Base-by-base conservation (phyloP, 2,329 filamentous ascomycete species). In the Talaromyces sp. region DNA sequence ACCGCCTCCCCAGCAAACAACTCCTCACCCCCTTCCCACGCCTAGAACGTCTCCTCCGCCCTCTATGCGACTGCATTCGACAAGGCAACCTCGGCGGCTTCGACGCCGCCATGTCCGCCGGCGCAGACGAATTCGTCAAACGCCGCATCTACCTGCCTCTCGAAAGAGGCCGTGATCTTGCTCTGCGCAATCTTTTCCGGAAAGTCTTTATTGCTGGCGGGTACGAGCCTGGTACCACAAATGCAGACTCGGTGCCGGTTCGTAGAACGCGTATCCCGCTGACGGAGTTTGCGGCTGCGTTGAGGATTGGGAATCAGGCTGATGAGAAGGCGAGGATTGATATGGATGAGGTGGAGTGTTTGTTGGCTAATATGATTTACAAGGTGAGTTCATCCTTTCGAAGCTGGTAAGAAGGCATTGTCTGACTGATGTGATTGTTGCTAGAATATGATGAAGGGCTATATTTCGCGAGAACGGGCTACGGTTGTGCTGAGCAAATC, bases 371-470 rank as follows among this genome's bases (percentile, higher is more conserved):
- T 76, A 91, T 97, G 86, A 97, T 99, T 68, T 99, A 98, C 83
- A 99, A 98, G 88, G 94, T 96, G 79, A 67, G 82, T 79, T 64
- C 25, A n/a, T 51, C 27, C 19, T 47, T 47, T 8, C 7, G 49
- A 10, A 25, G 13, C 47, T 7, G 56, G 11, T 49, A 19, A 15
- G 19, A 15, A 31, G 2, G 5, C 2, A n/a, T 7, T 27, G 25
- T 2, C 13, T 51, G 31, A 67, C 67, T 72, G 47, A 71, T 47
- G 13, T 29, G 11, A 38, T 58, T 70, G 67, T 70, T 72, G 34
- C n/a, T 56, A 97, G 92, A 91, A 91, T 66, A 84, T 95, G 27
- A 97, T 99, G 91, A 99, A 98, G 80, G 95, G 96, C 47, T 99
- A 99, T 79, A 99, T 99, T 70, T 90, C 94, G 36, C 90, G 94